Base-by-base conservation (phyloP, 805 yeast genomes). In the Hanseniaspora occidentalis region DNA sequence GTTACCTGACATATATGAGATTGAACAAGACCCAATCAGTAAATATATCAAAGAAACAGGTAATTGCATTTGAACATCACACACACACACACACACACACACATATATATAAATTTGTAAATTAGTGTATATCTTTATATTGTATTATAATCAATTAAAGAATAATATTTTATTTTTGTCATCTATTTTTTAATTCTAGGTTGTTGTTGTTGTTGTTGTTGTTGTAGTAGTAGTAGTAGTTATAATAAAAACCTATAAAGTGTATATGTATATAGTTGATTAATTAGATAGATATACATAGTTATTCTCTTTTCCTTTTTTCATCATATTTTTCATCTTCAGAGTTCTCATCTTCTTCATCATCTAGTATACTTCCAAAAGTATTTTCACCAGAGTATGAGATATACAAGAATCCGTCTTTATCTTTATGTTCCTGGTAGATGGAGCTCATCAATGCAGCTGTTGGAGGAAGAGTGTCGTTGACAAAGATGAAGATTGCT, bases 341-440 rank as follows among this genome's bases (percentile, higher is more conserved):
- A 11, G 17, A 16, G 24, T 22, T 35, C 4, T 25, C 24, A 17
- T 22, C 10, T 31, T 41, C 37, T 11, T 27, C 25, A 31, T 8
- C 17, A 11, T 25, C 21, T n/a, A 25, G 10, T 31, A 13, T 22
- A n/a, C 24, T 11, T 14, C 98, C 98, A 67, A 92, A 92, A 6
- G 98, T 92, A 65, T 92, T 92, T 64, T 92, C 98, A 37, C 98
- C 97, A 6, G 96, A 84, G 66, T 89, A 89, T 47, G 94, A 75
- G 48, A 92, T 89, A 64, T 92, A 92, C 56, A 92, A 75, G 64
- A 92, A 92, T 27, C 98, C 98, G 60, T 92, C 98, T 57, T 89
- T 89, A 58, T 92, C 98, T 66, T 86, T 86, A 64, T 92, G 95
- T 62, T 92, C 96, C 54, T 88, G 94, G 58, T 92, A 92, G 48